Base-by-base conservation (phyloP, 306 rosid genomes). In the Macrotyloma uniflorum region DNA sequence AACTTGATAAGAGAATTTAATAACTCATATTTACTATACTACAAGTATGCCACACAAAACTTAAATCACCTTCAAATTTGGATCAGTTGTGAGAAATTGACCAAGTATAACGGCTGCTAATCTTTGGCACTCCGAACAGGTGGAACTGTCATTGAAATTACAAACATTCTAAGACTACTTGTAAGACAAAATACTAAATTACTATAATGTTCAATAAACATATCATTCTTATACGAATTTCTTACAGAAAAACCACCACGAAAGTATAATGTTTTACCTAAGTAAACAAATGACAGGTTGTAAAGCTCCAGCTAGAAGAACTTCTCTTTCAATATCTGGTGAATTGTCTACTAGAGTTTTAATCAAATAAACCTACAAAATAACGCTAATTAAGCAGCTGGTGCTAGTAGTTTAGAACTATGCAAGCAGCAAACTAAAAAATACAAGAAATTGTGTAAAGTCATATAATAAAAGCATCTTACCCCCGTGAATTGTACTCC, bases 61-160 rank as follows among this genome's bases (percentile, higher is more conserved):
- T 10, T 66, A n/a, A 54, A 13, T 15, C 45, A 90, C 97, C 97
- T 88, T 90, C 85, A 85, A 87, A 42, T 88, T 87, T 46, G 95
- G 76, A 75, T 88, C 90, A 19, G 85, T 79, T 13, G 86, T 62
- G 45, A 89, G 91, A 83, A 92, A 90, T 77, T 90, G 91, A 74
- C 93, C 97, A 18, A 92, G 57, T 79, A 90, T 76, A 46, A 81
- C 38, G 62, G 91, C 91, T 58, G 96, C 88, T 87, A 83, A 87
- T 80, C 86, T 82, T 82, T 82, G 87, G 80, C 81, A 85, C 59
- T 87, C 88, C 8, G 1, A 51, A 82, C 88, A 87, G 65, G 55
- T 4, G 36, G 96, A 91, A 55, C 96, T 91, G 71, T 58, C 72
- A 71, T 54, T 18, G 13, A 51, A 59, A 68, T 45, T 22, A 32